Evolutionary conservation across 2,329 filamentous ascomycete genomes (phyloP), one percentile per base, ranked within the genome.

Genomic region (Aspergillus phoenicis): DNA sequence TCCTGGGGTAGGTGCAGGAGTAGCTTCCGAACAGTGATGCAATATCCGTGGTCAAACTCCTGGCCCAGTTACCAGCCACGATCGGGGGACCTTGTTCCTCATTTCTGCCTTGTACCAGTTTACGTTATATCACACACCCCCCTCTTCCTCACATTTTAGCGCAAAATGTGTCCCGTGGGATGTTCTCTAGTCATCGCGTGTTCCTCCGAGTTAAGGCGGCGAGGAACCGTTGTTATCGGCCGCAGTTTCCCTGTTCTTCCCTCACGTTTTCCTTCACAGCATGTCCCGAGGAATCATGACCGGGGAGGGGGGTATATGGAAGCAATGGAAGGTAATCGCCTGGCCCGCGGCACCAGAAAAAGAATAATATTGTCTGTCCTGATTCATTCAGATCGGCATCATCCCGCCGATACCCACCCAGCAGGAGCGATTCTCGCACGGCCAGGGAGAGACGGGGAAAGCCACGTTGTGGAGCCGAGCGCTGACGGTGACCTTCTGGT

Each of bases 401-500:
- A 60, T 59, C 57, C 66, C 20, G 41, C 41, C 47, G 70, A 36
- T 70, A 70, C 70, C 71, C 71, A 74, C 70, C 54, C 20, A 52
- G 54, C 39, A 58, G 53, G 30, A 55, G 51, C 38, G 52, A 59
- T 55, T 61, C 62, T 67, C 62, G 58, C 64, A 67, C 57, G 64
- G 66, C 62, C 67, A 68, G 61, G 60, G 65, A 68, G 66, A 47
- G 53, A 72, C 70, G 71, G 70, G 65, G 68, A 70, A 67, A 59
- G 52, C 67, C 66, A 73, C 66, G 69, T 68, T 73, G 72, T 73
- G 71, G 72, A 73, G 68, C 71, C 71, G 64, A 54, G 52, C 52
- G 55, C 64, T 71, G 68, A 71, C 66, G 67, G 69, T 67, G 68
- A 63, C 66, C 72, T 70, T 75, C 70, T 74, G 66, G 70, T 70